phyloP scores from a whole-genome alignment of 345 rosid species.

The Clarkia xantiana region DNA sequence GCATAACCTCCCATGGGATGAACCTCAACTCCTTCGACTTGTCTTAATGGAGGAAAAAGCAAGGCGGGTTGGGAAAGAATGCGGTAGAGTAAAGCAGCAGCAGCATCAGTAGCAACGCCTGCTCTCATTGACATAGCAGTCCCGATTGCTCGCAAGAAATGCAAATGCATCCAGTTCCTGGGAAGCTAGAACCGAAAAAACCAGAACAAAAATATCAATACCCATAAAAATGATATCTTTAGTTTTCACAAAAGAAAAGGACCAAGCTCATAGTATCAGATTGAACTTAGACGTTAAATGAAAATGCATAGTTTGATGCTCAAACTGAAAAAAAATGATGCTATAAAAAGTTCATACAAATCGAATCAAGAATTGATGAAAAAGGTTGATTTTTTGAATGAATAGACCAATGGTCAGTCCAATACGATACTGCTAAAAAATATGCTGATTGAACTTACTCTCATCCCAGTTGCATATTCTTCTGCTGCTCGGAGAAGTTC shows the following conservation, averaged over 20 bases:
- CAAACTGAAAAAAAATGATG: too few species aligned
- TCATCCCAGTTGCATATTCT: constrained; percentile 86
- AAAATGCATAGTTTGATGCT: too few species aligned
- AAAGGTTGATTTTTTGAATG: too few species aligned
- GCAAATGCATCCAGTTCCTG: constrained; percentile 97
- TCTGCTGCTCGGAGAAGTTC: constrained; percentile 98
- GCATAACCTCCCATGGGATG: constrained; percentile 64
- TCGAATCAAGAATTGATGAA: too few species aligned
- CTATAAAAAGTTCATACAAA: too few species aligned
- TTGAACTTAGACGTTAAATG: too few species aligned
- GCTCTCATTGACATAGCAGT: constrained; percentile 98
- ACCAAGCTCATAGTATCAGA: too few species aligned
- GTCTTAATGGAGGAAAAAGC: constrained; percentile 86
- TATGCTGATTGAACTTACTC: constrained; percentile 33
- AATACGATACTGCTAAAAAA: too few species aligned
- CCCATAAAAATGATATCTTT: too few species aligned
- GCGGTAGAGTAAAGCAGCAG: constrained; percentile 94
- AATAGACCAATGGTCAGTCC: too few species aligned
- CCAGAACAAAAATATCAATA: too few species aligned
- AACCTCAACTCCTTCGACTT: constrained; percentile 79
- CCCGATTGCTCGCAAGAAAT: constrained; percentile 96
- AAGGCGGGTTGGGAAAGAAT: constrained; percentile 87
- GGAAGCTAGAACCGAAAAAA: constrained; percentile 59
- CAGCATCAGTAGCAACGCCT: constrained; percentile 97
- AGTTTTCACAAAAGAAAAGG: too few species aligned